Evolutionary conservation across 1,284 basidiomycete genomes (phyloP), one percentile per base, ranked within the genome.

Genomic region (Agaricales sp.): DNA sequence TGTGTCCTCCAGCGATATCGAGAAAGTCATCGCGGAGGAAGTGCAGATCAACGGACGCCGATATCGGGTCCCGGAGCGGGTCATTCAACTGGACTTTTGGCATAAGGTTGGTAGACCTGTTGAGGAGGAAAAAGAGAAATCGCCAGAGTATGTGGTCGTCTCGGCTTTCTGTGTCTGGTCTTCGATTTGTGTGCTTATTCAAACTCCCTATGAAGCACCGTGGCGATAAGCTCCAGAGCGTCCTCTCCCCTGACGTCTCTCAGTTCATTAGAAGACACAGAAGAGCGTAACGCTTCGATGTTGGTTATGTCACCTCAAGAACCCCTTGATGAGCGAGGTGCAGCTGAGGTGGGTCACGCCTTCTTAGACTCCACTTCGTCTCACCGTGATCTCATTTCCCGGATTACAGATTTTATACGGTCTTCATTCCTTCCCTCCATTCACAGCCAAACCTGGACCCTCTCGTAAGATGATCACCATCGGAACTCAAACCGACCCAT

Each of bases 51-150:
- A 87, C 57, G 87, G 88, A 39, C 80, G 90, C 52, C 78, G 87
- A 47, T 98, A 94, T 67, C 76, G 92, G 55, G 83, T 99, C n/a
- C 95, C 95, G 1, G 96, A 99, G 64, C 79, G 83, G 54, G 77
- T 93, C 45, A 88, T 99, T 54, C 77, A 89, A 48, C 75, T 98
- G 46, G 95, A 98, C 63, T 99, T 99, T 60, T 99, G 95, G 94
- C 83, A 81, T 52, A 93, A 88, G 65, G 68, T 91, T 51, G 74
- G 77, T 56, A 74, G 68, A 53, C 63, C 63, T 25, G 67, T 68
- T 35, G 58, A 63, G 47, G 63, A 66, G 45, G 59, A 62, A 38
- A 68, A 60, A 81, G 81, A 56, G 58, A 70, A 59, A 39, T 49
- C 21, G 39, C 53, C 13, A 41, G 39, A 41, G 39, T 20, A 16